These are phyloP conservation scores for Balansia obtecta DNA, from an alignment of 2,329 filamentous ascomycete genomes.

Conservation along the genomic window DNA sequence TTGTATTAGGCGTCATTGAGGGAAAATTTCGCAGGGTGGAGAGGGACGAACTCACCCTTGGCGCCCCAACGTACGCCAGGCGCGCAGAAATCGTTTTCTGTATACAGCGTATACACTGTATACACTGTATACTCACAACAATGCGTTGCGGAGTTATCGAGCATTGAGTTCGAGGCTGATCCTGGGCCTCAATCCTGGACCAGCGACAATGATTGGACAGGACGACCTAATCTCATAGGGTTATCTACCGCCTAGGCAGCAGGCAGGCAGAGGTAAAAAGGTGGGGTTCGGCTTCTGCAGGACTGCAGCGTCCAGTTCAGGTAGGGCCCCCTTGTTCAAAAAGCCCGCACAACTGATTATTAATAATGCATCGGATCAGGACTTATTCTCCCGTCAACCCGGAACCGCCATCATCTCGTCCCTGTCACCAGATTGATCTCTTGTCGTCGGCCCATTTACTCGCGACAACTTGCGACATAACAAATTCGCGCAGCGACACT, in stretches of 20 bases:
- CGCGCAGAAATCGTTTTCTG: too few species aligned
- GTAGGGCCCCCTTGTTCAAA: background rate
- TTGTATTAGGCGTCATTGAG: background rate
- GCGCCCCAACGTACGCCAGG: background rate
- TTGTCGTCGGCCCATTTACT: background rate
- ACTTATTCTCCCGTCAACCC: background rate
- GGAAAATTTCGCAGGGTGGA: background rate
- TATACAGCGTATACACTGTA: too few species aligned
- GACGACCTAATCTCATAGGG: too few species aligned
- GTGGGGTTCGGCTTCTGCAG: too few species aligned
- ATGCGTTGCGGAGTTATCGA: background rate
- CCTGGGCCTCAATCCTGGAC: too few species aligned
- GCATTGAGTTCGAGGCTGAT: background rate
- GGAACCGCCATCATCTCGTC: background rate
- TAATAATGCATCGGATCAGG: background rate
- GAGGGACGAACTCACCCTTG: background rate
- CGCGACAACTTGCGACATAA: background rate
- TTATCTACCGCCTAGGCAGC: too few species aligned
- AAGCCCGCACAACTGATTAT: constrained; percentile 5
- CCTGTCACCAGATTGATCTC: background rate
- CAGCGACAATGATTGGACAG: too few species aligned
- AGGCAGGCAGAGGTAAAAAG: too few species aligned
- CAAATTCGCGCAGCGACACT: background rate
- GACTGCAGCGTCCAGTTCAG: too few species aligned
- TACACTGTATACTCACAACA: too few species aligned